Conservation (phyloP, 371 early-diverging fungal genomes). For the Actinomortierella wolfii region DNA sequence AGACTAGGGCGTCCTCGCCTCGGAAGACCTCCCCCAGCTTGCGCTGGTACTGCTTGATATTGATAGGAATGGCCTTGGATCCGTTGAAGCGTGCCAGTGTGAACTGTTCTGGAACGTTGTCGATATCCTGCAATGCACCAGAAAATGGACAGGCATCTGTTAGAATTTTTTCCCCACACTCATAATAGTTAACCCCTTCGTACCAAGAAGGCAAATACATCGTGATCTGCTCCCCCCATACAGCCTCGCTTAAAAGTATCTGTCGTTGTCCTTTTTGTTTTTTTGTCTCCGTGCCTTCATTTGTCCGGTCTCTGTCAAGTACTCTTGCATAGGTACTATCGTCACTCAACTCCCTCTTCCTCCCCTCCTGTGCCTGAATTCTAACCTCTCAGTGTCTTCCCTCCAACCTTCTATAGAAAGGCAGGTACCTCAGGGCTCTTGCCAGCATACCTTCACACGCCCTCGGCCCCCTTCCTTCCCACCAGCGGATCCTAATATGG, state of each 20-base stretch:
- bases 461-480: too few relatives aligned
- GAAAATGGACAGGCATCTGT: background rate
- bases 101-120: constrained; percentile 59
- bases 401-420: background rate
- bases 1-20: constrained; percentile 57
- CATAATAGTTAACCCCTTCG: background rate
- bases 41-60: constrained; percentile 63
- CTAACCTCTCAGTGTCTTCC: background rate
- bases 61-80: constrained; percentile 64
- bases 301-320: too few relatives aligned
- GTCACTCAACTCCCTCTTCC: background rate
- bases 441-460: too few relatives aligned
- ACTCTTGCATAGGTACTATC: background rate
- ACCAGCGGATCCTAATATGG: too few relatives aligned
- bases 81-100: constrained; percentile 64
- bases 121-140: constrained; percentile 54
- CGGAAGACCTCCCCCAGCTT: constrained; percentile 55
- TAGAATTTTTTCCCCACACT: background rate
- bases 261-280: too few relatives aligned
- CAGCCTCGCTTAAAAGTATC: background rate
- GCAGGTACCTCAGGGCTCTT: background rate
- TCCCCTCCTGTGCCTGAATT: background rate
- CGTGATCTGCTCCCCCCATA: background rate
- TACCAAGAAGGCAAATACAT: background rate
- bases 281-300: too few relatives aligned